Evolutionary conservation across 805 yeast species (phyloP), one percentile per base, ranked within the genome.

Genomic region (Metschnikowia dekortorum): DNA sequence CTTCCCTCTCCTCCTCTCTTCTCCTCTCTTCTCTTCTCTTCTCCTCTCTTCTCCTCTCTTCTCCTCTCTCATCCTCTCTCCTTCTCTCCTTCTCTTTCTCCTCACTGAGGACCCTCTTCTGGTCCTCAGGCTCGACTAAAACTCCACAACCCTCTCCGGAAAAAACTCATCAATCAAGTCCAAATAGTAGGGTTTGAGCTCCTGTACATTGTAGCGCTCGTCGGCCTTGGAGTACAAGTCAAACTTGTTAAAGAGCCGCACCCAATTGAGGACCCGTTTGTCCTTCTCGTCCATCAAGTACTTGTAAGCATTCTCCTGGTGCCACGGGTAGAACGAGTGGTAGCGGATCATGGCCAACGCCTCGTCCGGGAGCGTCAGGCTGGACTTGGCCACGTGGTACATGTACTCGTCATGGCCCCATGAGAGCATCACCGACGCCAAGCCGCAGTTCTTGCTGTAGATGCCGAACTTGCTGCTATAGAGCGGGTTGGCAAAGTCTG

Each of bases 381-480:
- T 84, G 50, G 74, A 71, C 61, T 82, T 84, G 10, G 87, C 87
- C 32, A 84, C 70, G 59, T 84, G 87, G 56, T 83, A 84, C 87
- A 84, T 83, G 65, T 84, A 84, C 61, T 84, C 90, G 62, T 84
- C 90, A 59, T 84, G 90, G 5, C 90, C 90, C 89, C 89, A 84
- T 49, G 87, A 81, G 39, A 84, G 64, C 85, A 84, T 82, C 29
- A 84, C 87, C 38, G 81, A 80, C 51, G 81, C 86, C 34, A 84
- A 63, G 0, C 90, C 90, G 63, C 89, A 83, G 52, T 79, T 73
- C 36, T 76, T 78, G 31, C 80, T 75, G 61, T 84, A 84, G 32
- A 84, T 80, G 3, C 90, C 90, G 61, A 75, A 81, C 61, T 83
- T 83, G 16, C 85, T 74, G 47, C 78, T 79, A 63, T 84, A 84